Percentiles rank a stretch among this genome's conserved stretches.
Evolutionary conservation across 768 basidiomycete species (phyloP).

Genomic region (Leccinellum luteum): DNA sequence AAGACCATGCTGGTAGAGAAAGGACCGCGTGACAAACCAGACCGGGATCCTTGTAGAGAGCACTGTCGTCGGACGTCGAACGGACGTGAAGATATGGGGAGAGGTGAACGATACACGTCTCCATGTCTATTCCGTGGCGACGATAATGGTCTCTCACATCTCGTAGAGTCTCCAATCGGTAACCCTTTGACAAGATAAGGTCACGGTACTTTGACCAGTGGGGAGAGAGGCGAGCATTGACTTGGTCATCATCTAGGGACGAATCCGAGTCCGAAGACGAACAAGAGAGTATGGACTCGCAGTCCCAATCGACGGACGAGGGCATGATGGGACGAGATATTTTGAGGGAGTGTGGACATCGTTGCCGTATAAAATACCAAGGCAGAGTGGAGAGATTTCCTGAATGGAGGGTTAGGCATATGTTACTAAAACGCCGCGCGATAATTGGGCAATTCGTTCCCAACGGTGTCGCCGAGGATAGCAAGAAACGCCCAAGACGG

Average conservation of each 20-base stretch:
- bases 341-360: slow-evolving; percentile 1
- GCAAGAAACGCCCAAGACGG: slow-evolving; percentile 8
- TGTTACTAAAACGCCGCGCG: background rate
- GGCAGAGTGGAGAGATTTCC: background rate
- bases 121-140: slow-evolving; percentile 22
- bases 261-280: slow-evolving; percentile 48
- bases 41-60: slow-evolving; percentile 68
- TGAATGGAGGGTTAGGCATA: background rate
- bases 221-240: slow-evolving; percentile 58
- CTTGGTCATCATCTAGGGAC: slow-evolving; percentile 49
- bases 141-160: slow-evolving; percentile 64
- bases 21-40: slow-evolving; percentile 45
- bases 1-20: background rate
- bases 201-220: slow-evolving; percentile 57
- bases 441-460: background rate
- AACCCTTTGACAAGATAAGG: slow-evolving; percentile 49
- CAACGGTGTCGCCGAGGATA: background rate
- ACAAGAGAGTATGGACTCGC: slow-evolving; percentile 28
- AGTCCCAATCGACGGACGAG: slow-evolving; percentile 55
- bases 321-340: slow-evolving; percentile 56
- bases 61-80: slow-evolving; percentile 46
- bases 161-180: slow-evolving; percentile 63
- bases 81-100: slow-evolving; percentile 36
- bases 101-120: slow-evolving; percentile 17
- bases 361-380: slow-evolving; percentile 12